Conservation (phyloP, 2,329 filamentous ascomycete species). For the Botrytis cinerea region DNA sequence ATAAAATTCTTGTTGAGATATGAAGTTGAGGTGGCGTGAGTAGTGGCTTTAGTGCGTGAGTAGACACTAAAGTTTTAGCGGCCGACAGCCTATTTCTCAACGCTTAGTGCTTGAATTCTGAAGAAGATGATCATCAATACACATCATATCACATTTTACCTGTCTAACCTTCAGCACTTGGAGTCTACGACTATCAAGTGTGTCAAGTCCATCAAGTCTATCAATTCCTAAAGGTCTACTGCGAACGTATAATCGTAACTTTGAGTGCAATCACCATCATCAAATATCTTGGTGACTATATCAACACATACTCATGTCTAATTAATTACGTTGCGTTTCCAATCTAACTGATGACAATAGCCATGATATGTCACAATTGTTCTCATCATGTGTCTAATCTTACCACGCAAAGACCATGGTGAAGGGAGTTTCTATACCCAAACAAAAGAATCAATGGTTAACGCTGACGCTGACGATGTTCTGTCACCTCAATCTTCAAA, state of each 20-base stretch:
- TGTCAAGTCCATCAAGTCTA: not conserved
- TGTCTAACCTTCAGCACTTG: not conserved
- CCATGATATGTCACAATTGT: not conserved
- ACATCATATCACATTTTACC: not conserved
- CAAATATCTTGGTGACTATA: not conserved
- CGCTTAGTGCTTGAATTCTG: not conserved
- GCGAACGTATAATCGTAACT: not conserved
- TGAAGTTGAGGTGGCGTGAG: not conserved
- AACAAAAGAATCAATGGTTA: not conserved
- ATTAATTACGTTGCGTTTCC: not conserved
- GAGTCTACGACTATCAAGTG: not conserved
- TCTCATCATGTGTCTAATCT: not conserved
- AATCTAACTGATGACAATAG: not conserved
- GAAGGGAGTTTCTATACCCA: not conserved
- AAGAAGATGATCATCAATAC: not conserved
- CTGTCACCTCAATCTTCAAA: not conserved
- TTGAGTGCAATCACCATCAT: not conserved
- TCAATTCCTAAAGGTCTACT: not conserved
- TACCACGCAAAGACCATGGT: not conserved
- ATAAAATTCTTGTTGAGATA: not conserved
- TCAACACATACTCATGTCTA: not conserved
- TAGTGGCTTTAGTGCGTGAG: not conserved
- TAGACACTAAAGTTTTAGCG: conserved; percentile 6
- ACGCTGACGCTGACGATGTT: not conserved
- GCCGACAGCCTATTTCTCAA: not conserved